Percentiles rank a stretch among this genome's conserved stretches.
Conservation (phyloP, 108 stramenopile species). For the Poteriospumella lacustris region DNA sequence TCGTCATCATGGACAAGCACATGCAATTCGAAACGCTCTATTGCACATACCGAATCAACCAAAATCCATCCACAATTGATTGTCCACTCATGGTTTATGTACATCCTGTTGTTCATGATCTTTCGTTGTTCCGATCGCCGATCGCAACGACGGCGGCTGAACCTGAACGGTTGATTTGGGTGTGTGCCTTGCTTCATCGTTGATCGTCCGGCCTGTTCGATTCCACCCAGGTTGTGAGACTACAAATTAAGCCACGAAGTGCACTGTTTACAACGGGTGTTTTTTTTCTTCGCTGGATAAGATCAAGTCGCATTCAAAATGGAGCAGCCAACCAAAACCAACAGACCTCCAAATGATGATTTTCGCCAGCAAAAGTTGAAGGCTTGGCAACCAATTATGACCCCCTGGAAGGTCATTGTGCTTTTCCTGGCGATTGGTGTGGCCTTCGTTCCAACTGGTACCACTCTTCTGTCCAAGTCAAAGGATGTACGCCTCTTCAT, state of each 20-base stretch:
- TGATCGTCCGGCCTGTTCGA: neutral
- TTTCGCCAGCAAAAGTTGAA: slow-evolving; percentile 71
- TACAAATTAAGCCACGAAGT: neutral
- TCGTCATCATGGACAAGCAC: too few relatives aligned
- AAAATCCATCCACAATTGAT: too few relatives aligned
- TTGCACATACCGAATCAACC: too few relatives aligned
- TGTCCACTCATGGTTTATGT: too few relatives aligned
- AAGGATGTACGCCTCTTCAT: neutral
- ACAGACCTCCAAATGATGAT: neutral
- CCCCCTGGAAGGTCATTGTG: slow-evolving; percentile 74
- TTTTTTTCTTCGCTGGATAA: neutral
- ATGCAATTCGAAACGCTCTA: too few relatives aligned
- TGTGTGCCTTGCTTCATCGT: neutral
- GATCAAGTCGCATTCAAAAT: neutral
- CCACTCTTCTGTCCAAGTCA: slow-evolving; percentile 19
- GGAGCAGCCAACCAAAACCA: neutral
- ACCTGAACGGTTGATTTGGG: neutral
- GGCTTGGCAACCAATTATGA: slow-evolving; percentile 86
- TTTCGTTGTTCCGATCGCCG: too few relatives aligned
- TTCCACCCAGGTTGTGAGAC: neutral
- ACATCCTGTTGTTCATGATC: too few relatives aligned
- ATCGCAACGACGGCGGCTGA: too few relatives aligned
- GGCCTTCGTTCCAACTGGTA: slow-evolving; percentile 75
- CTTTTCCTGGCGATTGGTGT: slow-evolving; percentile 66
- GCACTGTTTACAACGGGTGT: neutral